Evolutionary conservation across 306 rosid genomes (phyloP).

Genomic region (Quercus parvula): DNA sequence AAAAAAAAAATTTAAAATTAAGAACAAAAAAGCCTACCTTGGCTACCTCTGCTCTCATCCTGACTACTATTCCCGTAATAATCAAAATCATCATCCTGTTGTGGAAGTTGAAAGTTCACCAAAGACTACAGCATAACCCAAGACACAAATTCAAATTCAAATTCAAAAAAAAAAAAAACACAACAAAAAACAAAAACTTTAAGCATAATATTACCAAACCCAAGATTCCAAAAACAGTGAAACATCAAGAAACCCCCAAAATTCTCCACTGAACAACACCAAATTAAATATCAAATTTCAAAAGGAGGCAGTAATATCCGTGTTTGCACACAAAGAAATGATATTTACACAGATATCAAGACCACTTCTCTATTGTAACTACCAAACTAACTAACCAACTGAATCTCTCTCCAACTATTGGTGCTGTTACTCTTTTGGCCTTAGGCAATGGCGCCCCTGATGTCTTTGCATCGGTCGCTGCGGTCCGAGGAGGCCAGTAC

Average conservation of each 20-base stretch:
- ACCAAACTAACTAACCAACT: no score
- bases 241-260: neutral
- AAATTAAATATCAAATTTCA: neutral
- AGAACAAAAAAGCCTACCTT: slow-evolving; percentile 48
- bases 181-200: neutral
- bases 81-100: slow-evolving; percentile 82
- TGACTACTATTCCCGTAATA: slow-evolving; percentile 94
- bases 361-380: no score
- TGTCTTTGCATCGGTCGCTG: no score
- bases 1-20: neutral
- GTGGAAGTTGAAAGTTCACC: slow-evolving; percentile 93
- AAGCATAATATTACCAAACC: slow-evolving; percentile 8
- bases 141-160: slow-evolving; percentile 15
- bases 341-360: no score
- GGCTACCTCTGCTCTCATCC: slow-evolving; percentile 97
- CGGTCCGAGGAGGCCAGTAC: no score
- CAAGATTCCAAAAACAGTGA: neutral
- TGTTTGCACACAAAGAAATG: no score
- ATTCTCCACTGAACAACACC: neutral
- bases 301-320: neutral
- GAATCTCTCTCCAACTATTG: no score
- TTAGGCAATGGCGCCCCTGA: no score
- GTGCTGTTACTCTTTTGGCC: no score
- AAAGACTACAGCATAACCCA: slow-evolving; percentile 69
- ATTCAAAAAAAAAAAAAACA: neutral